Conservation (phyloP, 2,329 filamentous ascomycete species). For the Cladophialophora yegresii region DNA sequence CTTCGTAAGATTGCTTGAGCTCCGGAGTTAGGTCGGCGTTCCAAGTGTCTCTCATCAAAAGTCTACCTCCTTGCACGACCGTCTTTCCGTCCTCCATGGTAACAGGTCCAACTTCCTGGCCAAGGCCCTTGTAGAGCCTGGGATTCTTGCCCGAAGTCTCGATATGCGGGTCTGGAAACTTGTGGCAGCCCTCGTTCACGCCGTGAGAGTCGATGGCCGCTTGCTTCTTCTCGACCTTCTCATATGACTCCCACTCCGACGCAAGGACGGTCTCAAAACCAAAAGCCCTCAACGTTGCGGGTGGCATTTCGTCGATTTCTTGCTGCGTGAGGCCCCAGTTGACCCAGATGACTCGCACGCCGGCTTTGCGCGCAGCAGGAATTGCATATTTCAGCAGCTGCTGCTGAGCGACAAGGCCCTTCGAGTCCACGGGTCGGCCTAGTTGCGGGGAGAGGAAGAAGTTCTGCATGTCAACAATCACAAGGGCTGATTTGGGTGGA, state of each 20-base stretch:
- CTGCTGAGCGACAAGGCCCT: constrained; percentile 47
- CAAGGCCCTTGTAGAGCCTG: constrained; percentile 47
- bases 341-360: constrained; percentile 56
- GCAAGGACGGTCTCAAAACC: constrained; percentile 44
- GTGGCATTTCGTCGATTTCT: constrained; percentile 55
- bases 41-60: constrained; percentile 59
- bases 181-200: constrained; percentile 34
- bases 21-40: constrained; percentile 57
- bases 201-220: constrained; percentile 37
- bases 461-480: constrained; percentile 59
- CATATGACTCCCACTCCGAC: constrained; percentile 27
- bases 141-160: constrained; percentile 36
- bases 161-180: constrained; percentile 23
- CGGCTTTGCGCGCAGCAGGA: constrained; percentile 53
- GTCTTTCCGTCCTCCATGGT: constrained; percentile 36
- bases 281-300: constrained; percentile 54
- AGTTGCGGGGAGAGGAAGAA: constrained; percentile 53
- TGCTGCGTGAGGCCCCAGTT: constrained; percentile 61
- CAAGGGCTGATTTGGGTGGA: constrained; percentile 49
- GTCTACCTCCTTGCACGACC: constrained; percentile 38
- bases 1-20: constrained; percentile 46
- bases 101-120: constrained; percentile 51
- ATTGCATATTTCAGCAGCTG: constrained; percentile 49
- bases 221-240: constrained; percentile 24
- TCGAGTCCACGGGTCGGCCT: constrained; percentile 46